Evolutionary conservation across 345 rosid species (phyloP), one percentile per base, ranked within the genome.

Genomic region (Chamaenerion angustifolium): DNA sequence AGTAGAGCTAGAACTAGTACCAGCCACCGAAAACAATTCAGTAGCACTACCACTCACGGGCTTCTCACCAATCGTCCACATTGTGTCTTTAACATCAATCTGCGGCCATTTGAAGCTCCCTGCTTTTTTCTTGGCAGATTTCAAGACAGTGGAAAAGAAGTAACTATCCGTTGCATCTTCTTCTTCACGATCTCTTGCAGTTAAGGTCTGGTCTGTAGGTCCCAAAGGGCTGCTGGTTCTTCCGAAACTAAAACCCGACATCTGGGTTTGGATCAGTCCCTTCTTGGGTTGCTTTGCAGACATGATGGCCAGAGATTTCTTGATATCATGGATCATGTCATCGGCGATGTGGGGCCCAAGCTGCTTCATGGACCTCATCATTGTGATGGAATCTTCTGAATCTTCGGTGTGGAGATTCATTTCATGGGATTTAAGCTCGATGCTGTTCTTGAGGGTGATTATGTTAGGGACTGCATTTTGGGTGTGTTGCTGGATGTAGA

Each of bases 261-360:
- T 27, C 42, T 62, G 46, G 60, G 50, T 74, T 49, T 54, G 67
- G 14, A 78, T 76, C 17, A 75, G 59, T 56, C 95, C 95, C 64
- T 70, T 80, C 65, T 52, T 84, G 4, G 79, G 83, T 71, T 82
- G 79, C 65, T 72, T 78, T 0, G 70, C 59, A n/a, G 99, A 84
- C 70, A 93, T 65, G 21, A 68, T 42, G 23, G 64, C 70, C 11
- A 93, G 67, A 43, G 96, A 88, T 46, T 49, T 71, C 58, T 64
- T 73, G 43, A 88, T 82, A 66, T 82, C 94, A 60, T 70, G 73
- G 31, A 82, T 73, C 99, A 93, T 93, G 65, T 82, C 99, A 61
- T 88, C 94, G 1, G 76, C 88, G 37, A 88, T 70, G 51, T 63
- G 59, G 16, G 67, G 59, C 48, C 96, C 96, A 40, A 81, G 84